Conservation (phyloP, 139 green algal species). For the Micractinium conductrix region DNA sequence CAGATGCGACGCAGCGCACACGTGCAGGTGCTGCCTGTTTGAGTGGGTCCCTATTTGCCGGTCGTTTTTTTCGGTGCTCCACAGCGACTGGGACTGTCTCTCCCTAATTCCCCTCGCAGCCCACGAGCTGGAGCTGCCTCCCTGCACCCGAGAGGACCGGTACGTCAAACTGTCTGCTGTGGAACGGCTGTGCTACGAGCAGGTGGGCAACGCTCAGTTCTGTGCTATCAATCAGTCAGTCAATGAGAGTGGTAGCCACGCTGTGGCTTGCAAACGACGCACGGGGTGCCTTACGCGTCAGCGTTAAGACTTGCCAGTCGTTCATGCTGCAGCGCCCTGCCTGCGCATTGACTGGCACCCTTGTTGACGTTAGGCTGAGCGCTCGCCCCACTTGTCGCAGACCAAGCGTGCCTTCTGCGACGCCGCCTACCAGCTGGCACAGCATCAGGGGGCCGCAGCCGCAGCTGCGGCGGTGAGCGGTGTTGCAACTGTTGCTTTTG, state of each 20-base stretch:
- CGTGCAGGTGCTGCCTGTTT: neutral
- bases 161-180: conserved; percentile 53
- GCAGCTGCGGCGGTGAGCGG: too few species aligned
- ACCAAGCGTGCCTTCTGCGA: conserved; percentile 29
- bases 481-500: too few species aligned
- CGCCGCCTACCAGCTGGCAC: conserved; percentile 15
- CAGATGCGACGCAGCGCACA: neutral
- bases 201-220: neutral
- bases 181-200: conserved; percentile 61
- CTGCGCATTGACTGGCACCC: too few species aligned
- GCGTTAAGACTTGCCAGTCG: too few species aligned
- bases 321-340: too few species aligned
- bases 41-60: neutral
- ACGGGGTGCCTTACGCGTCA: too few species aligned
- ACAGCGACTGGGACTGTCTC: neutral
- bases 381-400: neutral
- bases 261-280: too few species aligned
- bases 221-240: too few species aligned
- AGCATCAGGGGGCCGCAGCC: conserved; percentile 20
- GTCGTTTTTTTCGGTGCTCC: too few species aligned
- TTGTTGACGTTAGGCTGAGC: too few species aligned
- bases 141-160: conserved; percentile 52
- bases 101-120: conserved; percentile 18
- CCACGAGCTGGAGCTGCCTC: conserved; percentile 61
- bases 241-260: too few species aligned